Percentiles rank a stretch among this genome's conserved stretches.
phyloP scores from a whole-genome alignment of 345 rosid genomes.

The Citrus medica region DNA sequence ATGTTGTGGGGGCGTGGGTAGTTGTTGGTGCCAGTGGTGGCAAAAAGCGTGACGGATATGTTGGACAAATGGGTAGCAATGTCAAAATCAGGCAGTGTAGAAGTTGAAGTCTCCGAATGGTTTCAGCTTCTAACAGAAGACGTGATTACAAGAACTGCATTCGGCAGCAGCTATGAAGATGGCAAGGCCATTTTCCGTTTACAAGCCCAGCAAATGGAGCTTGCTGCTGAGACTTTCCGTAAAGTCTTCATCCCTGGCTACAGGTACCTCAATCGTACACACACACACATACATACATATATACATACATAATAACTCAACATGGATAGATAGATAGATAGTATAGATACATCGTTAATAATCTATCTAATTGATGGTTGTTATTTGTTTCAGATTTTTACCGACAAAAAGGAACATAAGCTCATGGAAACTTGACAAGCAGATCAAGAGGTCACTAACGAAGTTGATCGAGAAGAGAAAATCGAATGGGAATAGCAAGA shows the following conservation, averaged over 20 bases:
- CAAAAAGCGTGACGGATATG: slow-evolving; percentile 48
- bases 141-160: slow-evolving; percentile 70
- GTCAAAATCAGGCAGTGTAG: slow-evolving; percentile 36
- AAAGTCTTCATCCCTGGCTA: slow-evolving; percentile 70
- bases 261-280: slow-evolving; percentile 30
- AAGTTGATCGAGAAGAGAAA: slow-evolving; percentile 48
- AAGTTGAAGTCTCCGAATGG: slow-evolving; percentile 59
- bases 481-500: neutral
- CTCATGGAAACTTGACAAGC: slow-evolving; percentile 72
- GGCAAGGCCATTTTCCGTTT: slow-evolving; percentile 70
- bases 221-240: slow-evolving; percentile 68
- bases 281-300: too few relatives aligned
- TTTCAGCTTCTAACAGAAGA: slow-evolving; percentile 72
- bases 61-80: slow-evolving; percentile 51
- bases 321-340: too few relatives aligned
- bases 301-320: too few relatives aligned
- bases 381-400: slow-evolving; percentile 39
- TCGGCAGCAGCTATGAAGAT: slow-evolving; percentile 74
- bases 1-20: slow-evolving; percentile 2
- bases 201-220: slow-evolving; percentile 69
- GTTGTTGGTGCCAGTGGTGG: slow-evolving; percentile 56
- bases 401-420: slow-evolving; percentile 66
- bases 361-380: neutral
- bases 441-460: slow-evolving; percentile 57
- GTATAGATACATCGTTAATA: neutral